These are phyloP conservation scores for Dovyalis caffra DNA, from an alignment of 345 rosid species.

Conservation along the genomic window DNA sequence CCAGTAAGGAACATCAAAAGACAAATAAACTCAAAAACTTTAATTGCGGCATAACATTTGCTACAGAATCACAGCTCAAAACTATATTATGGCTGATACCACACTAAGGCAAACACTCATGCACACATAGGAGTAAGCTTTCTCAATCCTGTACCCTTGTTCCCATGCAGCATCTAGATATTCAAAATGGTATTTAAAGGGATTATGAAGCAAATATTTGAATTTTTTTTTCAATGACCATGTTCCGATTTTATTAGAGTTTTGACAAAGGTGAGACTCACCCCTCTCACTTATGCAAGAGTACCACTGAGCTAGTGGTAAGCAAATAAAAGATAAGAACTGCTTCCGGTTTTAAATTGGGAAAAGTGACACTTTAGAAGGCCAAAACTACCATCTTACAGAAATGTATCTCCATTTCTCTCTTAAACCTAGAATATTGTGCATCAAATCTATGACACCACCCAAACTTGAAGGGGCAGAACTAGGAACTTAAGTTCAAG, in stretches of 20 bases:
- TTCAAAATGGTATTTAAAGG: neutral
- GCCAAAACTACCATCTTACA: neutral
- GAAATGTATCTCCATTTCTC: neutral
- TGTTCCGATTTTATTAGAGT: neutral
- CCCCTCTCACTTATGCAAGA: neutral
- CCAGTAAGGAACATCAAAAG: neutral
- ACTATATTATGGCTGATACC: neutral
- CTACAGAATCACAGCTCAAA: constrained; percentile 5
- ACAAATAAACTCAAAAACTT: neutral
- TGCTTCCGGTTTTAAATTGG: neutral
- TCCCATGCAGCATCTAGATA: neutral
- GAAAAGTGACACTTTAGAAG: neutral
- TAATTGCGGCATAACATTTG: neutral
- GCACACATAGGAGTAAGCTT: neutral
- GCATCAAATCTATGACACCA: neutral
- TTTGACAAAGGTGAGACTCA: neutral
- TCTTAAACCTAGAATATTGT: neutral
- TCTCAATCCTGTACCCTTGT: neutral
- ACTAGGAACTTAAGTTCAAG: neutral
- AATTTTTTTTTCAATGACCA: neutral
- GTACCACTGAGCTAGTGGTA: neutral
- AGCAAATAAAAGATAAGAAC: neutral
- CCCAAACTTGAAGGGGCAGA: neutral
- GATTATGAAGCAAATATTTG: neutral
- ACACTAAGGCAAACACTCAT: neutral